A percentile compares a stretch with the other conserved stretches of the same genome.
Conservation (phyloP, 176 grass and related monocot genomes). For the Rhynchospora breviuscula region DNA sequence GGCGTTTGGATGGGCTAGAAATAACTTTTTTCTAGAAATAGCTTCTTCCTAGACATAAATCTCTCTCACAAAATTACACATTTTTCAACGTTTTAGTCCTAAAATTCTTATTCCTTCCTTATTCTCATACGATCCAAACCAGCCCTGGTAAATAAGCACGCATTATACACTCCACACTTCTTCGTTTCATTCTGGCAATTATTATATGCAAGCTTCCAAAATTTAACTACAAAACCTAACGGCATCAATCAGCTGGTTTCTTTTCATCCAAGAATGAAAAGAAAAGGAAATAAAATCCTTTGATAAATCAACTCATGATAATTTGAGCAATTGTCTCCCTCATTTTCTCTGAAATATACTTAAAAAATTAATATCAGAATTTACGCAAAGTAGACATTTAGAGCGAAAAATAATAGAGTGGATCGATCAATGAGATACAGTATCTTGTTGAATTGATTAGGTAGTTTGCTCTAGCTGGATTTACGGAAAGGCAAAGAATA, state of each 20-base stretch:
- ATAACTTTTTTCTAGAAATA: too few species aligned
- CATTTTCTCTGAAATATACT: too few species aligned
- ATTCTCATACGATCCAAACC: too few species aligned
- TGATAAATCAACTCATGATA: not conserved
- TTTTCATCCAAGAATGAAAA: not conserved
- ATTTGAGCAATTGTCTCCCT: not conserved
- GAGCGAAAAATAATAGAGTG: not conserved
- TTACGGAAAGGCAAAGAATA: too few species aligned
- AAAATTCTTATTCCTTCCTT: too few species aligned
- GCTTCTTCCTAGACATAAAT: too few species aligned
- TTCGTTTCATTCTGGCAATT: not conserved
- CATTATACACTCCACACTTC: not conserved
- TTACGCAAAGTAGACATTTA: not conserved
- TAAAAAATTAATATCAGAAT: too few species aligned
- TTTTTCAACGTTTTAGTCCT: too few species aligned
- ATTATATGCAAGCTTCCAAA: not conserved
- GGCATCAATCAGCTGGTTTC: not conserved
- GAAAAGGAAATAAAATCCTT: not conserved
- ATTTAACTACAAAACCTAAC: not conserved
- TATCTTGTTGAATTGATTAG: too few species aligned
- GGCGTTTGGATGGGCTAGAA: too few species aligned
- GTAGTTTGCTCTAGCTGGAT: too few species aligned
- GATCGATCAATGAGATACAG: not conserved
- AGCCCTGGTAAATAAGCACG: not conserved
- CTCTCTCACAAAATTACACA: too few species aligned